Evolutionary conservation across 148 eudicot species (phyloP).

Genomic region (Rhododendron ferrugineum): DNA sequence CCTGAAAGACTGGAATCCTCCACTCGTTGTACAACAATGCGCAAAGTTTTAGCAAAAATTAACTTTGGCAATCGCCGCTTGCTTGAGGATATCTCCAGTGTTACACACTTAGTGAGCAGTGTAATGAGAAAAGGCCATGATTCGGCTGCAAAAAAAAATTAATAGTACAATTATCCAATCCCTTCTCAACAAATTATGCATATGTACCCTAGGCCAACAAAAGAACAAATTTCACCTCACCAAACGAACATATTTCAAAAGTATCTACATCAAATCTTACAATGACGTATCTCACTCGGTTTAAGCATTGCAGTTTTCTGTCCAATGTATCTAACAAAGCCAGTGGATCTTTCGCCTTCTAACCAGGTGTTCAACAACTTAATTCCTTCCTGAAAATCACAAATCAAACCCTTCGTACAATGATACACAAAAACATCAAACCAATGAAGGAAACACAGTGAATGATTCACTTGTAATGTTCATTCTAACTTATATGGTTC

Average conservation of each 20-base stretch:
- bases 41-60: slow-evolving; percentile 75
- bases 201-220: neutral
- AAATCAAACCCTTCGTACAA: neutral
- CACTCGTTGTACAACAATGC: slow-evolving; percentile 69
- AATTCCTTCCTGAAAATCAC: slow-evolving; percentile 67
- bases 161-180: slow-evolving; percentile 8
- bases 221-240: neutral
- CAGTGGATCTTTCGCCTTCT: too few relatives aligned
- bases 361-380: slow-evolving; percentile 42
- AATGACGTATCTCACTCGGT: too few relatives aligned
- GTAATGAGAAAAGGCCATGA: slow-evolving; percentile 88
- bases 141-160: slow-evolving; percentile 47
- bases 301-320: too few relatives aligned
- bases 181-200: neutral
- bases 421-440: neutral
- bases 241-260: neutral
- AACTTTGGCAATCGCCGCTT: slow-evolving; percentile 73
- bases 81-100: slow-evolving; percentile 66
- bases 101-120: slow-evolving; percentile 53
- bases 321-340: too few relatives aligned
- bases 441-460: neutral
- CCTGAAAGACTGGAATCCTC: slow-evolving; percentile 57
- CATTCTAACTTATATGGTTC: neutral
- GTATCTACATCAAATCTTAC: too few relatives aligned
- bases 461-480: neutral